These are phyloP conservation scores for Zygosaccharomyces sapae DNA, from an alignment of 1,139 yeast species.

Conservation along the genomic window DNA sequence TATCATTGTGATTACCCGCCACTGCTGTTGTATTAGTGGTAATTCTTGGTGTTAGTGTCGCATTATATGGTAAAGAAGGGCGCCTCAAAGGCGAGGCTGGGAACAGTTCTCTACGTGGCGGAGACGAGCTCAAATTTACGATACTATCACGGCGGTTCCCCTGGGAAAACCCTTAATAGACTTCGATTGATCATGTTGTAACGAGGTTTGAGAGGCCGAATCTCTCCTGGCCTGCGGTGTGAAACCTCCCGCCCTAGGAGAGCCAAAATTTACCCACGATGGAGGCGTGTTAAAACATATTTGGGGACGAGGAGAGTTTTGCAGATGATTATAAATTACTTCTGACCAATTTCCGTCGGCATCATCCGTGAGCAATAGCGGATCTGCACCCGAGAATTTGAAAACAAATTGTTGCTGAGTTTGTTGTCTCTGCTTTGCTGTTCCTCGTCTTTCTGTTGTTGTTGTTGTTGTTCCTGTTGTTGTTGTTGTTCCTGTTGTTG, in stretches of 20 bases:
- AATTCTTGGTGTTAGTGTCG: slow-evolving; percentile 1
- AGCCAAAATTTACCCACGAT: slow-evolving; percentile 22
- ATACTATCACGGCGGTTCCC: background rate
- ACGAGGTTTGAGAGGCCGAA: slow-evolving; percentile 4
- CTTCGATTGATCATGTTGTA: background rate
- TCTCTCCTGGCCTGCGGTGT: slow-evolving; percentile 13
- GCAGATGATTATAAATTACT: slow-evolving; percentile 18
- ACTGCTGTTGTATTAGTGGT: slow-evolving; percentile 3
- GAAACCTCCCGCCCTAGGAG: slow-evolving; percentile 15
- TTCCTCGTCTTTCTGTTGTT: slow-evolving; percentile 8
- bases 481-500: too few relatives aligned
- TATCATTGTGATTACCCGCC: slow-evolving; percentile 2
- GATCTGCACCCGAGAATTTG: slow-evolving; percentile 31
- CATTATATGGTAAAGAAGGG: slow-evolving; percentile 2
- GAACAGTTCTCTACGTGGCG: slow-evolving; percentile 1
- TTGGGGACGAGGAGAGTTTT: slow-evolving; percentile 24
- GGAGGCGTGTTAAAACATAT: slow-evolving; percentile 31
- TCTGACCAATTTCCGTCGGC: slow-evolving; percentile 25
- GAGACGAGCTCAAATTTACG: slow-evolving; percentile 1
- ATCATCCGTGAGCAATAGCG: slow-evolving; percentile 29
- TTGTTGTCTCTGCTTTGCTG: slow-evolving; percentile 8
- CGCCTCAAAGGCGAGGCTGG: slow-evolving; percentile 1
- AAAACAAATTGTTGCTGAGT: slow-evolving; percentile 22
- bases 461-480: slow-evolving; percentile 3
- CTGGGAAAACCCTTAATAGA: background rate